Conservation (phyloP, 179 eudicot genomes). For the Nepenthes alata region DNA sequence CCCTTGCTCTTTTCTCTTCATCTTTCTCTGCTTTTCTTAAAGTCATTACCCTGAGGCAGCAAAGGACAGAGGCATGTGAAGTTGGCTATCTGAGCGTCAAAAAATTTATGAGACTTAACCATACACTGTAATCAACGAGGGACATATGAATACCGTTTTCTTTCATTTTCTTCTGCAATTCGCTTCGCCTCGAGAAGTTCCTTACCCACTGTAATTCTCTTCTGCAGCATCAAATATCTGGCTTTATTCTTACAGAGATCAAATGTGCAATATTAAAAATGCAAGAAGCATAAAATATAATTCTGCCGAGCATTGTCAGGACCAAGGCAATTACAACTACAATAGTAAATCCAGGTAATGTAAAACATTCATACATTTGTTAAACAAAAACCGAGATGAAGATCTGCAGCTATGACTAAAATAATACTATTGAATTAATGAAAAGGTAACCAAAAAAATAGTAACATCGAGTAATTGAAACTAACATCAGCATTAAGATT, state of each 20-base stretch:
- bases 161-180: conserved; percentile 53
- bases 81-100: neutral
- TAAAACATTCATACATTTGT: too few species aligned
- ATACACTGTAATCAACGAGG: neutral
- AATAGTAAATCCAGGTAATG: too few species aligned
- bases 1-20: conserved; percentile 48
- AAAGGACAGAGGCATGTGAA: neutral
- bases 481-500: too few species aligned
- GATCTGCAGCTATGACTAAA: too few species aligned
- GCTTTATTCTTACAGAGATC: neutral
- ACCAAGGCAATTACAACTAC: too few species aligned
- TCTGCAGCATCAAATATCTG: conserved; percentile 26
- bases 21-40: conserved; percentile 48
- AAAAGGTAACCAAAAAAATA: too few species aligned
- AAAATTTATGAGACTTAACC: neutral
- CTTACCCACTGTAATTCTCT: conserved; percentile 52
- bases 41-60: conserved; percentile 33
- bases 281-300: neutral
- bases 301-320: too few species aligned
- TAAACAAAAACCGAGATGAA: too few species aligned
- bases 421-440: too few species aligned
- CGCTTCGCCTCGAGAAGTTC: conserved; percentile 42
- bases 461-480: too few species aligned
- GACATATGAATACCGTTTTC: conserved; percentile 42
- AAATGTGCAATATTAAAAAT: neutral